phyloP scores from a whole-genome alignment of 805 yeast species.

The Saccharomycopsis amapae region DNA sequence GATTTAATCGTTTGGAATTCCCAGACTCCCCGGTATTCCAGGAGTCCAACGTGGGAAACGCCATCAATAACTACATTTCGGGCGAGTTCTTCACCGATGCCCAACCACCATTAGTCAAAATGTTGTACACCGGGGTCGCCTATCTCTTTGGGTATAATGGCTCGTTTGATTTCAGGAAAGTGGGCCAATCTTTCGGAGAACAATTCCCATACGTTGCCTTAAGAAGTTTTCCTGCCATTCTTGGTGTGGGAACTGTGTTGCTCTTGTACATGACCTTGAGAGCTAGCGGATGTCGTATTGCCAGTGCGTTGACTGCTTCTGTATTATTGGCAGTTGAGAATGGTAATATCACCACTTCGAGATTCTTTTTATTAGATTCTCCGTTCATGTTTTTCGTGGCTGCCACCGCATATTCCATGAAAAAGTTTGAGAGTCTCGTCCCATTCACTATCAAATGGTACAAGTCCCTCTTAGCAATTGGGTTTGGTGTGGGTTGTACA shows the following conservation, averaged over 20 bases:
- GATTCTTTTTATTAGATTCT: slow-evolving; percentile 68
- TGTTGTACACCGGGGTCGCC: slow-evolving; percentile 67
- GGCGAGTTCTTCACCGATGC: slow-evolving; percentile 65
- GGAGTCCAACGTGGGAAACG: slow-evolving; percentile 85
- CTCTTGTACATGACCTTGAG: slow-evolving; percentile 62
- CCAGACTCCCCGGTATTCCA: slow-evolving; percentile 87
- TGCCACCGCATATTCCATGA: slow-evolving; percentile 54
- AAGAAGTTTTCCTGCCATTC: slow-evolving; percentile 61
- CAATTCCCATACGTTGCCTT: slow-evolving; percentile 54
- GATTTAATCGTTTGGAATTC: slow-evolving; percentile 50
- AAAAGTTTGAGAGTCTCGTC: slow-evolving; percentile 56
- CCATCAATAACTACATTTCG: slow-evolving; percentile 70
- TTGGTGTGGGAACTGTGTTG: slow-evolving; percentile 63
- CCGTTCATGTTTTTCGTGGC: slow-evolving; percentile 76
- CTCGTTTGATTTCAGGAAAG: slow-evolving; percentile 50
- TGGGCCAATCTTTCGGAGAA: slow-evolving; percentile 56
- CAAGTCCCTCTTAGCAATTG: slow-evolving; percentile 54
- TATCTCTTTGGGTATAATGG: slow-evolving; percentile 65
- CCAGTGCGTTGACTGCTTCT: slow-evolving; percentile 50
- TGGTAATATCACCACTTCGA: slow-evolving; percentile 59
- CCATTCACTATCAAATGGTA: slow-evolving; percentile 54
- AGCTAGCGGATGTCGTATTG: slow-evolving; percentile 61
- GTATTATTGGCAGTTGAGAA: slow-evolving; percentile 56
- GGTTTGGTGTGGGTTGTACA: slow-evolving; percentile 66
- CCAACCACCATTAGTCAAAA: slow-evolving; percentile 73